Conservation (phyloP, 768 basidiomycete genomes). For the Leccinum subgranulosum region DNA sequence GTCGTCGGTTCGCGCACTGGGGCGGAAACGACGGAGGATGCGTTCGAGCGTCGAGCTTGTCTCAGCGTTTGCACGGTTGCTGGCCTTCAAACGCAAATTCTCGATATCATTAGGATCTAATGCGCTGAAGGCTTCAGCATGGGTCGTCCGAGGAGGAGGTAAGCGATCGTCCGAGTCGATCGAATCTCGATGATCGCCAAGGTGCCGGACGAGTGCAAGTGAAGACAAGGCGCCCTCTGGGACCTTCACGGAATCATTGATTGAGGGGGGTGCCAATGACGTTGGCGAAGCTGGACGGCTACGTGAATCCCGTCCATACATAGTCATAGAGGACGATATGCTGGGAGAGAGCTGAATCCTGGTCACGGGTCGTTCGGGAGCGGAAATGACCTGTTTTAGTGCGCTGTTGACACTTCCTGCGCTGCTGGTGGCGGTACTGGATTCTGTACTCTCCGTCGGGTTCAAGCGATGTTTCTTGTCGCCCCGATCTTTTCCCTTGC, state of each 20-base stretch:
- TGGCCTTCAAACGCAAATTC: constrained; percentile 35
- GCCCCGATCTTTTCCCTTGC: constrained; percentile 28
- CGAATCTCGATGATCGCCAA: constrained; percentile 25
- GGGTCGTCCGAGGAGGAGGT: constrained; percentile 52
- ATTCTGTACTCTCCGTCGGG: constrained; percentile 32
- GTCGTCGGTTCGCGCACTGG: constrained; percentile 20
- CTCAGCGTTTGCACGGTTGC: constrained; percentile 21
- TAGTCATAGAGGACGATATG: constrained; percentile 14
- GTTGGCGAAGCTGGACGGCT: constrained; percentile 24
- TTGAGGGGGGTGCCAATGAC: constrained; percentile 10
- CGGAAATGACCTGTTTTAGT: constrained; percentile 7
- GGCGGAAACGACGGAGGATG: constrained; percentile 21
- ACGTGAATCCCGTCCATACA: constrained; percentile 1
- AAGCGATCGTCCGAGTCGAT: constrained; percentile 25
- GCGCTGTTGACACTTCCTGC: constrained; percentile 23
- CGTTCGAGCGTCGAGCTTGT: constrained; percentile 21
- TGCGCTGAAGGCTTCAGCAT: constrained; percentile 60
- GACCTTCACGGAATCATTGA: not conserved
- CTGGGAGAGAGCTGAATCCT: constrained; percentile 18
- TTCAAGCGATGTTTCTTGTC: constrained; percentile 29
- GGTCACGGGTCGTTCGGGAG: constrained; percentile 4
- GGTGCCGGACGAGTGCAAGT: constrained; percentile 6
- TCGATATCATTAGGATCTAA: constrained; percentile 55
- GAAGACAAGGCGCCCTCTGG: constrained; percentile 12
- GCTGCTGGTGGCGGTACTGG: constrained; percentile 30